Conservation (phyloP, 2,329 filamentous ascomycete genomes). For the Fonsecaea multimorphosa region DNA sequence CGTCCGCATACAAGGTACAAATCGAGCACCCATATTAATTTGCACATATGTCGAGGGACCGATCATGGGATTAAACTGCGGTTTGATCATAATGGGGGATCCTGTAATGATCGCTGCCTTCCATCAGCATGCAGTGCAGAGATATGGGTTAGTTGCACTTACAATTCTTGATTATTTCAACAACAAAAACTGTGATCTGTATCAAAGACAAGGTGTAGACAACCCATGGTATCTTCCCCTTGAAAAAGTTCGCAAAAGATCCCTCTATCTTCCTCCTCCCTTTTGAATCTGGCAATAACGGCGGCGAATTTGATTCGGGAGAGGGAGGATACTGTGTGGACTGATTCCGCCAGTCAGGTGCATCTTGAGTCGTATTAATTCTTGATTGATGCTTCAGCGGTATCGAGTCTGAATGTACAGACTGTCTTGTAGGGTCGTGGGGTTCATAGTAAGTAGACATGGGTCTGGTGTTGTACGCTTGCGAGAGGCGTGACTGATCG, state of each 20-base stretch:
- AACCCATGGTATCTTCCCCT: constrained; percentile 72
- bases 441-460: constrained; percentile 24
- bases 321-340: constrained; percentile 56
- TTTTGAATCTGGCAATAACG: constrained; percentile 33
- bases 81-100: constrained; percentile 71
- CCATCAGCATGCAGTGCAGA: constrained; percentile 10
- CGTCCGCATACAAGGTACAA: constrained; percentile 92
- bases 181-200: constrained; percentile 86
- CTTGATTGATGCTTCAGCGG: constrained; percentile 32
- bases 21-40: constrained; percentile 96
- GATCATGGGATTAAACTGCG: constrained; percentile 95
- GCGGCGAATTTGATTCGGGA: constrained; percentile 59
- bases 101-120: constrained; percentile 73
- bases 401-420: constrained; percentile 31
- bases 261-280: constrained; percentile 48
- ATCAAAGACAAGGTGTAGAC: constrained; percentile 78
- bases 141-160: constrained; percentile 44
- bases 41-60: constrained; percentile 87
- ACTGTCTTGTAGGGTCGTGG: constrained; percentile 21
- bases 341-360: constrained; percentile 40
- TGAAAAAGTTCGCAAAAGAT: constrained; percentile 64
- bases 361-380: constrained; percentile 29
- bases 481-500: constrained; percentile 35
- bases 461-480: constrained; percentile 20
- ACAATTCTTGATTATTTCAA: constrained; percentile 84